These are phyloP conservation scores for Cladosporium oxysporum DNA, from an alignment of 2,329 filamentous ascomycete genomes.

Conservation along the genomic window DNA sequence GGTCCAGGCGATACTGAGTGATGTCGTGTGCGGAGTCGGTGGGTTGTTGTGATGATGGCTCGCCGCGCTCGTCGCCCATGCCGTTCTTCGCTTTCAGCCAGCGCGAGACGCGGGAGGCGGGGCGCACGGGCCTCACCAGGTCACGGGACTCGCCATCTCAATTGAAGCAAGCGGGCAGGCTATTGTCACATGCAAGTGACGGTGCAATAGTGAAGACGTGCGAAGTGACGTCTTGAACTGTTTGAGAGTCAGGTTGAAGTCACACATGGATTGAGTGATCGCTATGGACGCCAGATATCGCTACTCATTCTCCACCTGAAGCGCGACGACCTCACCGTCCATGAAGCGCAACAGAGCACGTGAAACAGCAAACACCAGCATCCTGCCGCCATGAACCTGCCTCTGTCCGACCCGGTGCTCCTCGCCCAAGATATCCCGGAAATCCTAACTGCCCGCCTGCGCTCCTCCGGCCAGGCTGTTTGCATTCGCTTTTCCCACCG, in stretches of 20 bases:
- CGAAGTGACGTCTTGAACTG: neutral
- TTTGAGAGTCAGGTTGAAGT: neutral
- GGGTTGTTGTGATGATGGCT: conserved; percentile 21
- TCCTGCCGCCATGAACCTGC: conserved; percentile 63
- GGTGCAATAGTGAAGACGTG: neutral
- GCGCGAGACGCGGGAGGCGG: conserved; percentile 1
- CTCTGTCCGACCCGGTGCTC: conserved; percentile 70
- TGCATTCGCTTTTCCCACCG: conserved; percentile 86
- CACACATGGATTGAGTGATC: neutral
- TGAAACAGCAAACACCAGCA: conserved; percentile 9
- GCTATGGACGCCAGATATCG: neutral
- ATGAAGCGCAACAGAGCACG: conserved; percentile 12
- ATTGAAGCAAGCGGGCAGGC: neutral
- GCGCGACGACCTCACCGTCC: neutral
- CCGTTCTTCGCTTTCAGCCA: conserved; percentile 3
- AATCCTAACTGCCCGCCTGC: conserved; percentile 81
- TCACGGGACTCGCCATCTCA: neutral
- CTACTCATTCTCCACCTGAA: neutral
- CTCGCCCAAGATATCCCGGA: conserved; percentile 85
- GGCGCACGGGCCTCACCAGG: conserved; percentile 1
- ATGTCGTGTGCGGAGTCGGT: conserved; percentile 23
- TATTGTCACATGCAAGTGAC: conserved; percentile 8
- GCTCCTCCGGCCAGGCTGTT: conserved; percentile 64
- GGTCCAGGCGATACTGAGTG: conserved; percentile 33
- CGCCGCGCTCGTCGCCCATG: neutral